phyloP scores from a whole-genome alignment of 495 filamentous ascomycete genomes.

The Neurospora sp. region DNA sequence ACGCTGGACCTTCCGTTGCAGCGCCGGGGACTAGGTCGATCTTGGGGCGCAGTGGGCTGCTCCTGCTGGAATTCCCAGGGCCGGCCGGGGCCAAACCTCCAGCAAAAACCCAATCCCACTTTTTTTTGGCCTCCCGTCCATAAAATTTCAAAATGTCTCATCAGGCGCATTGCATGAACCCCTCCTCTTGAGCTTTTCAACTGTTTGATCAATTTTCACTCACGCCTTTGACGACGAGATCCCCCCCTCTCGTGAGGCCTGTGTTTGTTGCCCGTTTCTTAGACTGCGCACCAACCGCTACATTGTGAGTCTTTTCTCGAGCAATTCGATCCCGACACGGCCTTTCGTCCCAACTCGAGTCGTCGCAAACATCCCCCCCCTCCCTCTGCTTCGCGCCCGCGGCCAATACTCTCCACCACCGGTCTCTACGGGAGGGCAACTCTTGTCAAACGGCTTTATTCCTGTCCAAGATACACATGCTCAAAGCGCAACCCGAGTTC shows the following conservation, averaged over 20 bases:
- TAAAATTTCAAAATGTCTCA: background rate
- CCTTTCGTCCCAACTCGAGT: background rate
- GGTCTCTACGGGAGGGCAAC: background rate
- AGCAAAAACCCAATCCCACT: background rate
- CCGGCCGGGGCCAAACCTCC: background rate
- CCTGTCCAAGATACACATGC: background rate
- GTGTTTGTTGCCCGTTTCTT: background rate
- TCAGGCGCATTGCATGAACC: background rate
- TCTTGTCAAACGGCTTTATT: background rate
- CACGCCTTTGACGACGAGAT: background rate
- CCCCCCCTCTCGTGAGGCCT: background rate
- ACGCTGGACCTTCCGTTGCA: background rate
- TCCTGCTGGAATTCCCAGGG: background rate
- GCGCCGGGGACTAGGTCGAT: background rate
- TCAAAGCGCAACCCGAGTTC: background rate
- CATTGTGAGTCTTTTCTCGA: background rate
- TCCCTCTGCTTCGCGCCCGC: background rate
- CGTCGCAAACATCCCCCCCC: background rate
- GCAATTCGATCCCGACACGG: background rate
- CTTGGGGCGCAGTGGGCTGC: background rate
- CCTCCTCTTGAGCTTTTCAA: background rate
- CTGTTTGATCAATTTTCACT: background rate
- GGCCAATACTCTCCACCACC: background rate
- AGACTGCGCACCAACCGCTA: background rate
- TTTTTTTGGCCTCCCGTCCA: background rate